Percentiles rank a stretch among this genome's conserved stretches.
phyloP scores from a whole-genome alignment of 1,139 yeast species.

The Hansenula lynferdii region DNA sequence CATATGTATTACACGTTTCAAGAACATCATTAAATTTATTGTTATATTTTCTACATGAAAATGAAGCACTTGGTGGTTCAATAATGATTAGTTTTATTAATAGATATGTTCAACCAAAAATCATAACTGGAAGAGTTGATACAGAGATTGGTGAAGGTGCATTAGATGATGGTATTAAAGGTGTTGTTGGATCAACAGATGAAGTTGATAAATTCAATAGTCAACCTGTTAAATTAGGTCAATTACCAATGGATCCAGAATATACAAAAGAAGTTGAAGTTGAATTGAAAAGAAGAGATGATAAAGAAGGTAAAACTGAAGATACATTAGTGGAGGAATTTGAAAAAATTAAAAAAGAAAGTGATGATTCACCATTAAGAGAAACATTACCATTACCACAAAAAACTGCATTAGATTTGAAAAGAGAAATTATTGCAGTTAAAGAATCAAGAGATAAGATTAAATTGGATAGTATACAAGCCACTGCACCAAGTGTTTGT shows the following conservation, averaged over 20 bases:
- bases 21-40: conserved; percentile 82
- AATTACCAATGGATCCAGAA: conserved; percentile 80
- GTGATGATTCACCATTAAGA: conserved; percentile 60
- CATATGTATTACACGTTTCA: conserved; percentile 72
- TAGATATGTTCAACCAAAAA: conserved; percentile 72
- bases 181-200: conserved; percentile 34
- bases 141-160: conserved; percentile 62
- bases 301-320: conserved; percentile 37
- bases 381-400: conserved; percentile 83
- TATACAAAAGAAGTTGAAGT: conserved; percentile 80
- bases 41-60: conserved; percentile 83
- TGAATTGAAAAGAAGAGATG: conserved; percentile 76
- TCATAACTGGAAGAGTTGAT: conserved; percentile 29
- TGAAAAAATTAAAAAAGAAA: conserved; percentile 34
- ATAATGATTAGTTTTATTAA: conserved; percentile 80
- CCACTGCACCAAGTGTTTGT: conserved; percentile 90
- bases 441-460: conserved; percentile 80
- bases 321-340: conserved; percentile 43
- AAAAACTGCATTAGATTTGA: conserved; percentile 74
- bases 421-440: conserved; percentile 69
- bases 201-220: conserved; percentile 59
- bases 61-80: conserved; percentile 91
- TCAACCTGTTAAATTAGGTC: conserved; percentile 76
- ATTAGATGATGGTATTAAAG: conserved; percentile 46
- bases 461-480: conserved; percentile 59